Percentiles rank a stretch among this genome's conserved stretches.
Conservation (phyloP, 495 filamentous ascomycete species). For the Choiromyces venosus region DNA sequence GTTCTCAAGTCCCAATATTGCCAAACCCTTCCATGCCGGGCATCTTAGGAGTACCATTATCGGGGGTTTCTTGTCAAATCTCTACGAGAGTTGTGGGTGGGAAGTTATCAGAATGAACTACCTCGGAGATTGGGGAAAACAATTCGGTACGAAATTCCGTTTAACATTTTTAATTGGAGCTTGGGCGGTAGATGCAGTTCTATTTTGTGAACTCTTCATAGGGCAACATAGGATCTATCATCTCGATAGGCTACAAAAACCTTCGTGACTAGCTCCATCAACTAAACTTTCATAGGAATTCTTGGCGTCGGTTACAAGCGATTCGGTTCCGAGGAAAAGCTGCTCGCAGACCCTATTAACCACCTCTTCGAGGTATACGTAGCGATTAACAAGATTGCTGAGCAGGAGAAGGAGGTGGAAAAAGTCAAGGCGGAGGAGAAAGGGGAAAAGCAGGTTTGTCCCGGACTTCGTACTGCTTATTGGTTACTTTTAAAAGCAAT, state of each 20-base stretch:
- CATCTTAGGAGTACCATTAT: constrained; percentile 65
- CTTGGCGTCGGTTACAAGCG: constrained; percentile 56
- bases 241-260: not conserved
- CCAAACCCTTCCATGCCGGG: constrained; percentile 63
- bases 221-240: not conserved
- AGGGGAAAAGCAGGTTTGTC: constrained; percentile 47
- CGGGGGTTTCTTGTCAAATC: constrained; percentile 58
- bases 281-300: constrained; percentile 38
- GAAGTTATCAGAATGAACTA: constrained; percentile 62
- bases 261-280: not conserved
- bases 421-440: constrained; percentile 49
- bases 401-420: constrained; percentile 53
- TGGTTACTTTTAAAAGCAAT: constrained; percentile 3
- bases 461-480: constrained; percentile 3
- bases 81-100: constrained; percentile 57
- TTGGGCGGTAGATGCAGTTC: not conserved
- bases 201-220: not conserved
- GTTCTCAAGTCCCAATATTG: constrained; percentile 60
- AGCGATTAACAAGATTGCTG: constrained; percentile 55
- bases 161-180: not conserved
- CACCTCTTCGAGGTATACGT: constrained; percentile 63
- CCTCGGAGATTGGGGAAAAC: constrained; percentile 64
- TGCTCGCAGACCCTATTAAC: constrained; percentile 56
- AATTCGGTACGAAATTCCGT: constrained; percentile 49
- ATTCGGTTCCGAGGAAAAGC: constrained; percentile 56